Percentiles rank a stretch among this genome's conserved stretches.
Conservation (phyloP, 768 basidiomycete species). For the Suillus paluster region DNA sequence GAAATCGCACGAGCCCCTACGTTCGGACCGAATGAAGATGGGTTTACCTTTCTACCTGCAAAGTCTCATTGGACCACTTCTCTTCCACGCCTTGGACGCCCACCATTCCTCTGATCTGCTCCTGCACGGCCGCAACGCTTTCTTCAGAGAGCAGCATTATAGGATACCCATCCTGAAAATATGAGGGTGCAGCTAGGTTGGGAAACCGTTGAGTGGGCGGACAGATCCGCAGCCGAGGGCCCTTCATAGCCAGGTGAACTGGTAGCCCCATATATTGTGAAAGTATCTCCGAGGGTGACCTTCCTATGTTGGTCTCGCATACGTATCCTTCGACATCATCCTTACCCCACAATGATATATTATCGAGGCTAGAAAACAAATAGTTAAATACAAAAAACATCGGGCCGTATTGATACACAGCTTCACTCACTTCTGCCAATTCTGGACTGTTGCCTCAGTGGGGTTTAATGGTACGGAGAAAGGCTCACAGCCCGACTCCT, state of each 20-base stretch:
- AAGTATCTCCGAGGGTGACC: conserved; percentile 56
- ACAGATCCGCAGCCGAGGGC: conserved; percentile 55
- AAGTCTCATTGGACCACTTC: conserved; percentile 53
- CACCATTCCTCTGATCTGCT: conserved; percentile 49
- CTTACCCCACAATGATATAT: conserved; percentile 53
- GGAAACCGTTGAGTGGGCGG: conserved; percentile 60
- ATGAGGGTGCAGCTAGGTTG: conserved; percentile 54
- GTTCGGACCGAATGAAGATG: conserved; percentile 7
- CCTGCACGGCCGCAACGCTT: conserved; percentile 57
- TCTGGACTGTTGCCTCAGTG: conserved; percentile 46
- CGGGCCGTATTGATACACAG: not conserved
- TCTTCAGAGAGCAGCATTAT: conserved; percentile 71
- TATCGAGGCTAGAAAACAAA: conserved; percentile 46
- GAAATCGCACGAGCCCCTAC: conserved; percentile 1
- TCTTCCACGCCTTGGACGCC: conserved; percentile 53
- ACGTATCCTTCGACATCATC: conserved; percentile 69
- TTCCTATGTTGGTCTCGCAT: conserved; percentile 48
- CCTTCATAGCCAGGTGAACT: conserved; percentile 72
- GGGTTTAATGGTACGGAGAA: conserved; percentile 67
- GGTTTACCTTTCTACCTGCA: conserved; percentile 63
- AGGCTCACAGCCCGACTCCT: conserved; percentile 55
- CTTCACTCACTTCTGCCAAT: conserved; percentile 60
- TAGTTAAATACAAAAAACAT: conserved; percentile 8
- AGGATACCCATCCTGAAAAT: conserved; percentile 77
- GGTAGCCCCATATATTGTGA: conserved; percentile 64